These are phyloP conservation scores for Stipa capillata DNA, from an alignment of 176 grass and related monocot genomes.

Conservation along the genomic window DNA sequence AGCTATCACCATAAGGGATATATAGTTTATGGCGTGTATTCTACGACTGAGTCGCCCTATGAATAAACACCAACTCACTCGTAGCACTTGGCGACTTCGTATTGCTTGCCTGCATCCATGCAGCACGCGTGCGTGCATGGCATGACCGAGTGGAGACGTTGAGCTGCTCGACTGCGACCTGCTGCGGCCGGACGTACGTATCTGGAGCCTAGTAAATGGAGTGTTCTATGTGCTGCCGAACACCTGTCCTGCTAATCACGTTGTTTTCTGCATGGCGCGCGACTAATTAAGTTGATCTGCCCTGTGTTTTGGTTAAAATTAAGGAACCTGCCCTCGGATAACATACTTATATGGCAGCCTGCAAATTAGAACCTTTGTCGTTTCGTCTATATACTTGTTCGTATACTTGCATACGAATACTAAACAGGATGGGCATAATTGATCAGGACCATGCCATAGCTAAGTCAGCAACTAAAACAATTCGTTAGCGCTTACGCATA, in stretches of 20 bases:
- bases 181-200: neutral
- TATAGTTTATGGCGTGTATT: too few species aligned
- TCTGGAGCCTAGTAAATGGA: neutral
- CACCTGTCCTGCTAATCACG: constrained; percentile 6
- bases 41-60: neutral
- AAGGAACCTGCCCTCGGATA: constrained; percentile 3
- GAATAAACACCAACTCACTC: neutral
- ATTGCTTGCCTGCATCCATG: neutral
- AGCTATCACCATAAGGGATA: too few species aligned
- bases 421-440: neutral
- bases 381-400: neutral
- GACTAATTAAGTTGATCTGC: neutral
- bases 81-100: neutral
- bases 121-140: neutral
- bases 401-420: too few species aligned
- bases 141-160: neutral
- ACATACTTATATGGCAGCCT: neutral
- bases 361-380: constrained; percentile 24
- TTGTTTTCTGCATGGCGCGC: constrained; percentile 8
- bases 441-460: too few species aligned
- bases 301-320: too few species aligned
- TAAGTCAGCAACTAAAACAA: neutral
- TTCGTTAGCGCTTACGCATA: neutral
- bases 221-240: constrained; percentile 13
- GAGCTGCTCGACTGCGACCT: constrained; percentile 15